phyloP scores from a whole-genome alignment of 2,329 filamentous ascomycete genomes.

The Decorospora gaudefroyi region DNA sequence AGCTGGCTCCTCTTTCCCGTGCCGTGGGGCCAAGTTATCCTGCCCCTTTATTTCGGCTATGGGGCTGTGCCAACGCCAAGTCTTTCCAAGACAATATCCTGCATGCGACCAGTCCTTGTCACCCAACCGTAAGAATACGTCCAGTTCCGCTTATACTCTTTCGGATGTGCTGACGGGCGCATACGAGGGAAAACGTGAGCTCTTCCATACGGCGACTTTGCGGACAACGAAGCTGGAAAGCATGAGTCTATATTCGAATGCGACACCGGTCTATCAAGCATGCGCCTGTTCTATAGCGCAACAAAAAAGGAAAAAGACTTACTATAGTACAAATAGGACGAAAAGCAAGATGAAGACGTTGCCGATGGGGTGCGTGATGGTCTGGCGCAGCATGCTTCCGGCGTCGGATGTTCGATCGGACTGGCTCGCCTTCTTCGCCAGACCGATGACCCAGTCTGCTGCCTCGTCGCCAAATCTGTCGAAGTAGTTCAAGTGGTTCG shows the following conservation, averaged over 20 bases:
- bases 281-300: slow-evolving; percentile 1
- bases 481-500: slow-evolving; percentile 64
- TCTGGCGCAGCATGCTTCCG: slow-evolving; percentile 24
- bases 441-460: slow-evolving; percentile 29
- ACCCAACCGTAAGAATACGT: neutral
- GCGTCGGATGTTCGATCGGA: slow-evolving; percentile 18
- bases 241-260: slow-evolving; percentile 24
- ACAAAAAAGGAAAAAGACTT: slow-evolving; percentile 18
- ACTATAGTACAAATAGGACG: slow-evolving; percentile 27
- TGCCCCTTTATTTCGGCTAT: neutral
- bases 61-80: slow-evolving; percentile 10
- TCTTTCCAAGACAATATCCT: slow-evolving; percentile 5
- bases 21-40: neutral
- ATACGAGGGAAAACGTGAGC: slow-evolving; percentile 22
- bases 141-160: slow-evolving; percentile 12
- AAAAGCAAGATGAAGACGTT: slow-evolving; percentile 31
- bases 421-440: slow-evolving; percentile 22
- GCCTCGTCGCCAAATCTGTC: slow-evolving; percentile 31
- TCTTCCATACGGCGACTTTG: slow-evolving; percentile 29
- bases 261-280: slow-evolving; percentile 8
- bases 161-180: slow-evolving; percentile 26
- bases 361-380: slow-evolving; percentile 29
- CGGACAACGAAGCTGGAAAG: slow-evolving; percentile 26
- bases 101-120: neutral
- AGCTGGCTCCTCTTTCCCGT: neutral